These are phyloP conservation scores for Mortierella sp. DNA, from an alignment of 371 early-diverging fungal genomes.

Conservation along the genomic window DNA sequence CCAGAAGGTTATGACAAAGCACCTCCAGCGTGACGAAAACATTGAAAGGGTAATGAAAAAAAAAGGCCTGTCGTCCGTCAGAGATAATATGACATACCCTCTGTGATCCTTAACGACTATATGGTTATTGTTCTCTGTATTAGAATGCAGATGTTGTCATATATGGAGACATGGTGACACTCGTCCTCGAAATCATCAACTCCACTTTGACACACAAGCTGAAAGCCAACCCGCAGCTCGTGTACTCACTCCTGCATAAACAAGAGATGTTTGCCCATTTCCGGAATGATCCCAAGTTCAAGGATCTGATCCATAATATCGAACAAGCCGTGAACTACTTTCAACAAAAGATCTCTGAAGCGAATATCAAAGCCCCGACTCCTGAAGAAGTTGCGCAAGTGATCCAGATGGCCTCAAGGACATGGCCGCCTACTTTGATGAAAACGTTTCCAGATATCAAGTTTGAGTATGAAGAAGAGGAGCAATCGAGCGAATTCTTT, in stretches of 20 bases:
- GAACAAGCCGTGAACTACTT: conserved; percentile 74
- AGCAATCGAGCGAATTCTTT: conserved; percentile 72
- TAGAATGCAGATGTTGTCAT: conserved; percentile 62
- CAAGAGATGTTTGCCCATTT: conserved; percentile 74
- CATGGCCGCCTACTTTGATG: conserved; percentile 72
- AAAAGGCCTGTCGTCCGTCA: too few species aligned
- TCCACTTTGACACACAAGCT: conserved; percentile 71
- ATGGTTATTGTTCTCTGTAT: background rate
- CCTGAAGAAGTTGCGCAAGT: conserved; percentile 72
- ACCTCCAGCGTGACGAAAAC: conserved; percentile 41
- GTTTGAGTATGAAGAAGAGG: conserved; percentile 76
- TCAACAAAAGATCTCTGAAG: conserved; percentile 69
- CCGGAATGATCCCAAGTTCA: conserved; percentile 62
- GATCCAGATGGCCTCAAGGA: conserved; percentile 74
- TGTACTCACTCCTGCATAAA: conserved; percentile 78
- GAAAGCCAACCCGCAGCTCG: conserved; percentile 77
- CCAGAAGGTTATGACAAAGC: conserved; percentile 63
- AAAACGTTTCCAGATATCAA: conserved; percentile 69
- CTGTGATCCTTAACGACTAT: background rate
- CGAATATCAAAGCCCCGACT: conserved; percentile 74
- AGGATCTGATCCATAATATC: conserved; percentile 71
- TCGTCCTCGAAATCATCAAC: conserved; percentile 79
- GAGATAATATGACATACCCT: too few species aligned
- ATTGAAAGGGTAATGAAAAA: conserved; percentile 55
- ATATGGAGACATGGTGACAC: conserved; percentile 74